Base-by-base conservation (phyloP, 129 eudicot genomes). In the Helichrysum umbraculigerum region DNA sequence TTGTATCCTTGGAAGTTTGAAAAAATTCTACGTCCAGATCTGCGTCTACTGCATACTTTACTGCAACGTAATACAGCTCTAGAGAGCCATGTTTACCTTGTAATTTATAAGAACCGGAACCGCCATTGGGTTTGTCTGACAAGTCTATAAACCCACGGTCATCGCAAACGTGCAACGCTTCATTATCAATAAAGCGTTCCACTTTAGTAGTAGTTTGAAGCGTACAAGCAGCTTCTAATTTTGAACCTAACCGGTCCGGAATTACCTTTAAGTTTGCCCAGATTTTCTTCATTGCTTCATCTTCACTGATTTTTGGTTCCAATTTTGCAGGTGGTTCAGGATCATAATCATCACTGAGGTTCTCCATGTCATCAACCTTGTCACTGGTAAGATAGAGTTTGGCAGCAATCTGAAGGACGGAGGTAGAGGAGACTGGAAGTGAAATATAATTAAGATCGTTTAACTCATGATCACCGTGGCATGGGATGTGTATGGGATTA, bases 41-140 rank as follows among this genome's bases (percentile, higher is more conserved):
- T 54, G 61, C 61, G 61, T 54, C 61, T n/a, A 54, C 61, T 54
- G 25, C 61, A 54, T 54, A 54, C 25, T 54, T 54, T 54, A 54
- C 5, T n/a, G 61, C 61, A 54, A 54, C 61, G 3, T 54, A 54
- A 54, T 9, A n/a, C 61, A 54, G 61, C 2, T 54, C 61, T 54
- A 54, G 61, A 54, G 25, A 17, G 10, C 61, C 61, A n/a, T 54
- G 21, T 54, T 8, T 54, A 21, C 61, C 61, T 54, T 54, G 6
- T 54, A 54, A 6, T 16, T 16, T 54, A 54, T 5, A 16, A 19
- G 8, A 16, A 54, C 57, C 61, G 20, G 61, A 54, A 54, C 61
- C 61, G 61, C 61, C 61, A 1, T 54, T 54, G 22, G 61, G 61
- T 54, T 54, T 54, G 61, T 15, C 61, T 0, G 1, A 54, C 0